Base-by-base conservation (phyloP, 306 rosid genomes). In the Coriaria nepalensis region DNA sequence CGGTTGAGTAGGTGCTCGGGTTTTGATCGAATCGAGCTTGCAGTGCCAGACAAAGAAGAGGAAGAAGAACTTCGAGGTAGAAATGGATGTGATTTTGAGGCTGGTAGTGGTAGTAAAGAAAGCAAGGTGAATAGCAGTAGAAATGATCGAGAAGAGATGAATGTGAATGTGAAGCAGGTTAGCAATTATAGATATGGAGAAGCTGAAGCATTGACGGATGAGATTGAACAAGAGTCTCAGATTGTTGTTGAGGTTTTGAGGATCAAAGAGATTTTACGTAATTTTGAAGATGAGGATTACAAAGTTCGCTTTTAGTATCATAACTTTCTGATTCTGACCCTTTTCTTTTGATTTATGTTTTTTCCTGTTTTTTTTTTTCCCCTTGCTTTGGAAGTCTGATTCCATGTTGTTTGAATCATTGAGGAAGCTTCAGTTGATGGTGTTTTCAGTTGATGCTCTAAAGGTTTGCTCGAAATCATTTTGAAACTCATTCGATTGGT, bases 191-290 rank as follows among this genome's bases (percentile, higher is more conserved):
- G 82, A 72, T 78, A 57, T 63, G 87, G 74, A 7, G 93, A 81
- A n/a, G 95, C 92, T 13, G 97, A 90, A 72, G 98, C 95, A 64
- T 68, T 90, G 63, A 90, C 87, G 42, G 95, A 82, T 69, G 83
- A 77, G 68, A 79, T 90, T 59, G 98, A 90, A 40, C 65, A 82
- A 50, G 75, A 75, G 53, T 74, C 87, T 60, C 72, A 68, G 55
- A 58, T 53, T 71, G 46, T 73, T 15, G 83, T 13, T 8, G 98
- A 90, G 70, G 76, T 85, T 44, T 37, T 73, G 54, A 90, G 95
- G 87, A 90, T 90, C 75, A 77, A 52, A 59, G 81, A 71, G 40
- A 37, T 85, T 64, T 67, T 85, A 4, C 43, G 4, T 6, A 54
- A 69, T 59, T 32, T 45, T 32, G 62, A 56, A 41, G 76, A 77